Base-by-base conservation (phyloP, 495 filamentous ascomycete species). In the Xanthoparmelia taractica region DNA sequence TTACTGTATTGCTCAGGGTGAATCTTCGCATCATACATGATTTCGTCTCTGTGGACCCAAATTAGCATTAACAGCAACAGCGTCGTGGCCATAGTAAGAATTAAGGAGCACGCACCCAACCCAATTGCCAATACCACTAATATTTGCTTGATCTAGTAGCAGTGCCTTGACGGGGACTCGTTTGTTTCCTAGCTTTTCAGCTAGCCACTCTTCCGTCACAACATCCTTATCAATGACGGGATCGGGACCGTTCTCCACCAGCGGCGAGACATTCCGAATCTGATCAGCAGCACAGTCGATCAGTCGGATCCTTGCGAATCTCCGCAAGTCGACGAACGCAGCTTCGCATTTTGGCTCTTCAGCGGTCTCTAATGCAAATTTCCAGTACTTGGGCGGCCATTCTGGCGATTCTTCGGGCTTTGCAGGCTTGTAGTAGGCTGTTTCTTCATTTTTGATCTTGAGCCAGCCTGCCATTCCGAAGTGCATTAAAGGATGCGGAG, bases 61-160 rank as follows among this genome's bases (percentile, higher is more conserved):
- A 36, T 57, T 27, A 25, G 7, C 54, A 65, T 75, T 41, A 75
- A 67, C 27, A 40, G 23, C 23, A 56, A 40, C 33, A 38, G 25
- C 5, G 33, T 37, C 36, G 33, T 12, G 4, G 18, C 58, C 40
- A 3, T 20, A 34, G 57, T 52, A 57, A 20, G 62, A 31, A 52
- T 29, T 0, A 38, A 34, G 27, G 34, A 54, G 55, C n/a, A 70
- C 81, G 65, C 76, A 86, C 83, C 85, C 91, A 66, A 98, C 91
- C 94, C 93, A 97, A 68, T 97, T 97, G 3, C 94, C 94, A 57
- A 98, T 90, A 8, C 94, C 94, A 68, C 90, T 92, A 58, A 97
- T 86, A 68, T 87, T 88, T n/a, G 82, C 79, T 72, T 98, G 94
- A 69, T 97, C 90, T 17, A 97, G 79, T 27, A 98, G 73, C 57